These are phyloP conservation scores for Grosmannia penicillata DNA, from an alignment of 2,329 filamentous ascomycete species.

Conservation along the genomic window DNA sequence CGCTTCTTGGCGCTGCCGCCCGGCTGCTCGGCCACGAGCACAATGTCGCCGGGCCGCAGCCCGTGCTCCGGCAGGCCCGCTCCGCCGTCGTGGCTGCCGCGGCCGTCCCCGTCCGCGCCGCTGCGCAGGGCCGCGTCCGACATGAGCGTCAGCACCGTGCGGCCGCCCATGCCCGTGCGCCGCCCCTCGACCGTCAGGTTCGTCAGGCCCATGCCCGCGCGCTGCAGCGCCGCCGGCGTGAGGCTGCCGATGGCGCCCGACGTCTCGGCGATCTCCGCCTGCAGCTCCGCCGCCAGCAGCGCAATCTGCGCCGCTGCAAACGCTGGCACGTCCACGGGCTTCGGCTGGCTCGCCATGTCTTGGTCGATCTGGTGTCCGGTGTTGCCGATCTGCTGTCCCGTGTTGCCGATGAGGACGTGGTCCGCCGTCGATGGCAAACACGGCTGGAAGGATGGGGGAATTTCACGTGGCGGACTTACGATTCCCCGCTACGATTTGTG, in stretches of 20 bases:
- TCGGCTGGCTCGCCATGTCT: neutral
- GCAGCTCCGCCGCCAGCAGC: slow-evolving; percentile 56
- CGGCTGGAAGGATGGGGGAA: too few species aligned
- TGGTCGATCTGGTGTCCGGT: too few species aligned
- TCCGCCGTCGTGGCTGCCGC: slow-evolving; percentile 1
- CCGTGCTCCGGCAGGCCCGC: slow-evolving; percentile 58
- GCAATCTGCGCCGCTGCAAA: slow-evolving; percentile 59
- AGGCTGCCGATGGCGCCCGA: slow-evolving; percentile 50
- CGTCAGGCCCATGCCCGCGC: slow-evolving; percentile 63
- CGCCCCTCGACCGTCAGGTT: slow-evolving; percentile 62
- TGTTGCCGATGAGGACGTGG: too few species aligned
- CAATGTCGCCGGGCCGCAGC: slow-evolving; percentile 62
- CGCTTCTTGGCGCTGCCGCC: slow-evolving; percentile 57
- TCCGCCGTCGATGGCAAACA: too few species aligned
- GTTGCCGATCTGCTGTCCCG: too few species aligned
- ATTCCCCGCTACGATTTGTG: too few species aligned
- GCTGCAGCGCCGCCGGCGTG: slow-evolving; percentile 54
- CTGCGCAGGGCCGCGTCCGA: slow-evolving; percentile 39
- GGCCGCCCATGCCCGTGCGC: slow-evolving; percentile 83
- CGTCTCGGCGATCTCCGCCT: slow-evolving; percentile 58
- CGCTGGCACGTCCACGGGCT: slow-evolving; percentile 42
- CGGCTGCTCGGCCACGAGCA: slow-evolving; percentile 61
- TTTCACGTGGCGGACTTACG: too few species aligned
- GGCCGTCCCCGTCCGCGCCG: neutral
- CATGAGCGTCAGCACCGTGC: slow-evolving; percentile 69